phyloP scores from a whole-genome alignment of 441 rosid genomes.

The Erodium trifolium region DNA sequence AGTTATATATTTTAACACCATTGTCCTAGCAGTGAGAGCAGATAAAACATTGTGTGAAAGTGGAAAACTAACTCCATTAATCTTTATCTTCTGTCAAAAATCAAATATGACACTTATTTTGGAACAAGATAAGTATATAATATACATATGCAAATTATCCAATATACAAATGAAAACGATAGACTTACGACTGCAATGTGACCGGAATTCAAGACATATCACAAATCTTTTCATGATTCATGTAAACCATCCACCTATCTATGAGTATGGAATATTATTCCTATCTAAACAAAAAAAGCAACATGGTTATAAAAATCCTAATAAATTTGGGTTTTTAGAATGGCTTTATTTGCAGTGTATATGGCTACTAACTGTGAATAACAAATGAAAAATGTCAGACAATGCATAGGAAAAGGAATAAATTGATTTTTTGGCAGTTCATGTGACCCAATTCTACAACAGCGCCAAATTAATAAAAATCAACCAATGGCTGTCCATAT shows the following conservation, averaged over 20 bases:
- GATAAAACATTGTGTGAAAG: background rate
- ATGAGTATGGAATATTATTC: too few species aligned
- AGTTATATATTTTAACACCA: too few species aligned
- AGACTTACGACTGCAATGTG: background rate
- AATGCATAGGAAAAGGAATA: background rate
- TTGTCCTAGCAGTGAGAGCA: background rate
- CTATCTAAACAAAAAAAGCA: too few species aligned
- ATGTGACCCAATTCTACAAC: background rate
- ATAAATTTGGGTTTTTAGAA: background rate
- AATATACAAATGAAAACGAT: background rate
- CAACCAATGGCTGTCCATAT: background rate
- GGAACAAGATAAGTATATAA: background rate
- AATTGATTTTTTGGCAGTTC: background rate
- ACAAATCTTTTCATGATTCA: background rate
- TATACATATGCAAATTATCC: constrained; percentile 6
- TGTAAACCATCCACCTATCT: too few species aligned
- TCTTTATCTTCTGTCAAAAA: too few species aligned
- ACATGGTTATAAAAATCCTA: too few species aligned
- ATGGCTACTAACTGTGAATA: background rate
- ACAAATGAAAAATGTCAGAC: background rate
- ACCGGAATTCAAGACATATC: background rate
- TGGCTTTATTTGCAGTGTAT: background rate
- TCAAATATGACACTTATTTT: background rate
- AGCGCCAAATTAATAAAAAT: background rate
- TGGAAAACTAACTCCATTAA: background rate